These are phyloP conservation scores for Colletotrichum cuscutae DNA, from an alignment of 2,329 filamentous ascomycete species.

Conservation along the genomic window DNA sequence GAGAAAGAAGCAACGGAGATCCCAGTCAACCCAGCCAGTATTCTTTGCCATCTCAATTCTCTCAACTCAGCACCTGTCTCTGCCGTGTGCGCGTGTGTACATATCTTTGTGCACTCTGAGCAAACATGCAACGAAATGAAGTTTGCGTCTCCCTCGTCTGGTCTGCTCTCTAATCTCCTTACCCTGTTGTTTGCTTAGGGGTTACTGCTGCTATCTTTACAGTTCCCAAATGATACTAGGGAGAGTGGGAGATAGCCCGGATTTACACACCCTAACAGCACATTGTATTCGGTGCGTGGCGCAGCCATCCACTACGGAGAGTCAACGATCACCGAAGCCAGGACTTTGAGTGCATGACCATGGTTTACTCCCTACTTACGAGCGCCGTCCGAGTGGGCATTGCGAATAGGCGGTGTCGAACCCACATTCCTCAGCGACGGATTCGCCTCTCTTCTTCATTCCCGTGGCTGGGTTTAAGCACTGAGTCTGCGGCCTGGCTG, in stretches of 20 bases:
- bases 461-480: background rate
- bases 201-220: background rate
- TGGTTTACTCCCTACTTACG: background rate
- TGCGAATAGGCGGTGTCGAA: background rate
- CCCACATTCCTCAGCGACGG: background rate
- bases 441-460: background rate
- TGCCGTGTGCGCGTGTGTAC: background rate
- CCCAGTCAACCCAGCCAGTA: background rate
- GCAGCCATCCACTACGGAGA: background rate
- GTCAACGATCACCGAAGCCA: background rate
- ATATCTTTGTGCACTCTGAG: background rate
- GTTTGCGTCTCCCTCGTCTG: background rate
- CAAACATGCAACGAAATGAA: background rate
- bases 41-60: background rate
- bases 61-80: background rate
- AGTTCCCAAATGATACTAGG: background rate
- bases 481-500: background rate
- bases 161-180: background rate
- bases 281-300: background rate
- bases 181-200: background rate
- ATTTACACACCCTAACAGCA: background rate
- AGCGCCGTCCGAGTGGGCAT: background rate
- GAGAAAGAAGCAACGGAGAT: background rate
- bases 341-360: background rate
- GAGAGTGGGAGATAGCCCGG: background rate